These are phyloP conservation scores for Xylaria sp. DNA, from an alignment of 2,329 filamentous ascomycete species.

Conservation along the genomic window DNA sequence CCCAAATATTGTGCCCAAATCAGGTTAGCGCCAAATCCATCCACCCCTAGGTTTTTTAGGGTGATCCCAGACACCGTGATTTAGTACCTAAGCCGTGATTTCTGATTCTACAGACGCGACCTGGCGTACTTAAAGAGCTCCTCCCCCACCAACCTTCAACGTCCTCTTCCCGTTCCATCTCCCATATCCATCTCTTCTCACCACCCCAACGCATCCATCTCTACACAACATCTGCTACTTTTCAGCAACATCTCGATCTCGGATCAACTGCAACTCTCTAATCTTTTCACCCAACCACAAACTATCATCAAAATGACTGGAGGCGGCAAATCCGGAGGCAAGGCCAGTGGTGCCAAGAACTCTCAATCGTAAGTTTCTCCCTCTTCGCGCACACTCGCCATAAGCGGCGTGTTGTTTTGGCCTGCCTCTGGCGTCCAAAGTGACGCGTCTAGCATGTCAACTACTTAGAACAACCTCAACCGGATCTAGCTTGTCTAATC, in stretches of 20 bases:
- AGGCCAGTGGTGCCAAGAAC: slow-evolving; percentile 99
- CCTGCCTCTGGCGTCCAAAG: slow-evolving; percentile 34
- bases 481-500: slow-evolving; percentile 53
- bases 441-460: slow-evolving; percentile 55
- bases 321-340: slow-evolving; percentile 99
- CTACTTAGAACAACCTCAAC: neutral
- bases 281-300: slow-evolving; percentile 45
- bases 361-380: slow-evolving; percentile 88
- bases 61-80: slow-evolving; percentile 41
- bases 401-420: slow-evolving; percentile 1
- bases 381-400: slow-evolving; percentile 2
- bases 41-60: slow-evolving; percentile 36
- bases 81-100: slow-evolving; percentile 39
- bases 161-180: slow-evolving; percentile 53
- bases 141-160: slow-evolving; percentile 50
- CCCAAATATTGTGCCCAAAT: slow-evolving; percentile 40
- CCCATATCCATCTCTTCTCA: slow-evolving; percentile 50
- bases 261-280: slow-evolving; percentile 29
- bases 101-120: slow-evolving; percentile 50
- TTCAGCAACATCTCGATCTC: slow-evolving; percentile 41
- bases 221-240: slow-evolving; percentile 39
- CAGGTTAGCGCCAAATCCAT: slow-evolving; percentile 43
- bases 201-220: slow-evolving; percentile 42
- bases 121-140: slow-evolving; percentile 50
- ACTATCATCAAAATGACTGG: slow-evolving; percentile 92